A percentile compares a stretch with the other conserved stretches of the same genome.
phyloP scores from a whole-genome alignment of 2,329 filamentous ascomycete species.

The Colletotrichum liriopes region DNA sequence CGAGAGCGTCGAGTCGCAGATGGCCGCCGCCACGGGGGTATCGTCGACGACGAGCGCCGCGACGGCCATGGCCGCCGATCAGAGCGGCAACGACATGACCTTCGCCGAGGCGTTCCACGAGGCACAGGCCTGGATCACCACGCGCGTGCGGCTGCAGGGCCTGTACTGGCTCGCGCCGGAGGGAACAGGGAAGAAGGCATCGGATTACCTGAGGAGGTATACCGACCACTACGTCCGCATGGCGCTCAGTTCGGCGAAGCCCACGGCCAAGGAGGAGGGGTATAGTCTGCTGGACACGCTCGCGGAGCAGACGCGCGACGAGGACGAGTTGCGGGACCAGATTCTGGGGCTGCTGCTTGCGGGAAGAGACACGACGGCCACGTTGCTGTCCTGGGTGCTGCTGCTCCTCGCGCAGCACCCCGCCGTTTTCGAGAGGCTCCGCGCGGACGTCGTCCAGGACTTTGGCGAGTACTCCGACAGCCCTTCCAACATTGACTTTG shows the following conservation, averaged over 20 bases:
- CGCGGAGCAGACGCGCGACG: conserved; percentile 60
- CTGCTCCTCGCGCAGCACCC: conserved; percentile 59
- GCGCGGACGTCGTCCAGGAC: conserved; percentile 55
- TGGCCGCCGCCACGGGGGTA: conserved; percentile 39
- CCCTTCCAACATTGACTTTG: conserved; percentile 51
- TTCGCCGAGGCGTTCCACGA: conserved; percentile 37
- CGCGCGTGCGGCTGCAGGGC: conserved; percentile 21
- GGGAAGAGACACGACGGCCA: conserved; percentile 64
- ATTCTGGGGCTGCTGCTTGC: conserved; percentile 62
- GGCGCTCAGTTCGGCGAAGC: conserved; percentile 47
- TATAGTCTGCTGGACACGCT: conserved; percentile 68
- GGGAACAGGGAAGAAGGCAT: conserved; percentile 47
- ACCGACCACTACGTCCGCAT: conserved; percentile 62
- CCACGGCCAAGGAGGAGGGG: conserved; percentile 38
- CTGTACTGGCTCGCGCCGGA: conserved; percentile 33
- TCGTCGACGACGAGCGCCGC: conserved; percentile 23
- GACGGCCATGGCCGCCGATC: conserved; percentile 35
- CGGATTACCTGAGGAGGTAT: conserved; percentile 50
- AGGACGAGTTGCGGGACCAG: conserved; percentile 57
- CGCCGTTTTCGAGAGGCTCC: conserved; percentile 61
- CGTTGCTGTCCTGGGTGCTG: conserved; percentile 60
- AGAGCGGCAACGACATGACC: conserved; percentile 15
- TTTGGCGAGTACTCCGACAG: conserved; percentile 22
- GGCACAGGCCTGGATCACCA: conserved; percentile 29
- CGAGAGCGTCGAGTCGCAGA: conserved; percentile 35